phyloP scores from a whole-genome alignment of 2,329 filamentous ascomycete genomes.

The Blastomyces emzantsi region DNA sequence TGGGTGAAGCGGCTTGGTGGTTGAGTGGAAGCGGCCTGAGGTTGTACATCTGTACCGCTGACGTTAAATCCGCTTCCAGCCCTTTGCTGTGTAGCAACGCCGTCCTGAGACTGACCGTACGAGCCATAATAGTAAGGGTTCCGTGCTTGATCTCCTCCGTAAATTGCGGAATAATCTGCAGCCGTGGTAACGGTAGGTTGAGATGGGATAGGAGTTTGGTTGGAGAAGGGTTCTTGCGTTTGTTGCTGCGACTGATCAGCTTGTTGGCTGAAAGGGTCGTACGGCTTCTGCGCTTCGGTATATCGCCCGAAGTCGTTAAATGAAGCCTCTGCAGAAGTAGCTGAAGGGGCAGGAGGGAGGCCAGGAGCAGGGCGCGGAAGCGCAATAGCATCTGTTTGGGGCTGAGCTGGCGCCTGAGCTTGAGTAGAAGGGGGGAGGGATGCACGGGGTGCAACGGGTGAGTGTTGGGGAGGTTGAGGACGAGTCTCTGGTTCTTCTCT shows the following conservation, averaged over 20 bases:
- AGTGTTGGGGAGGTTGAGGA: constrained; percentile 85
- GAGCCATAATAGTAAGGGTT: constrained; percentile 65
- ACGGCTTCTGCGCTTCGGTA: constrained; percentile 63
- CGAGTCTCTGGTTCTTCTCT: constrained; percentile 93
- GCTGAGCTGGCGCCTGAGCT: constrained; percentile 27
- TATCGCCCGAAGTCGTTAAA: constrained; percentile 47
- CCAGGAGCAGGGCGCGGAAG: constrained; percentile 54
- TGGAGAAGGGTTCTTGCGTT: constrained; percentile 48
- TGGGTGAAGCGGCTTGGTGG: constrained; percentile 64
- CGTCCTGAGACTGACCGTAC: constrained; percentile 64
- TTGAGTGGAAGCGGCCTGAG: constrained; percentile 55
- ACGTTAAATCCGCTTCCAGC: constrained; percentile 65
- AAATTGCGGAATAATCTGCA: constrained; percentile 78
- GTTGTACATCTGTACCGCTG: constrained; percentile 51
- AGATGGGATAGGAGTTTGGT: constrained; percentile 51
- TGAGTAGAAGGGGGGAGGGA: constrained; percentile 64
- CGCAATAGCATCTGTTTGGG: constrained; percentile 31
- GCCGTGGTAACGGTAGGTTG: constrained; percentile 50
- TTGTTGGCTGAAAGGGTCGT: constrained; percentile 79
- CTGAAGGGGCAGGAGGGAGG: constrained; percentile 51
- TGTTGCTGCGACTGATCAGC: constrained; percentile 55
- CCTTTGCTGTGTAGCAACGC: constrained; percentile 57
- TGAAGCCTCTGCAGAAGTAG: constrained; percentile 40
- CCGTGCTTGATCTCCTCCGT: constrained; percentile 65
- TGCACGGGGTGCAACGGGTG: constrained; percentile 76